A percentile compares a stretch with the other conserved stretches of the same genome.
These are phyloP conservation scores for Boletus semigastroideus DNA, from an alignment of 1,284 basidiomycete species.

Conservation along the genomic window DNA sequence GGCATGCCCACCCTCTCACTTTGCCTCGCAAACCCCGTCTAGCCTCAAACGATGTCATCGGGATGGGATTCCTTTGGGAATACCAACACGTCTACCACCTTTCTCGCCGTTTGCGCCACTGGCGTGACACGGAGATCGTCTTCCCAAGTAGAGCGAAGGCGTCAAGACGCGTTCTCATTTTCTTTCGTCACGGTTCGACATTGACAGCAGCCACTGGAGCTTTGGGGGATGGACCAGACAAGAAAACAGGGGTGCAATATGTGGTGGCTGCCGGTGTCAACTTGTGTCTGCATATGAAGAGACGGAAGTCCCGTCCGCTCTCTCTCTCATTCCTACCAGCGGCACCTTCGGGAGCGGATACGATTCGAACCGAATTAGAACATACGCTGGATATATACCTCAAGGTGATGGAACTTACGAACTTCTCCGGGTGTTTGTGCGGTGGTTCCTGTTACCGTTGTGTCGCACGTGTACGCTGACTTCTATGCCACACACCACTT, in stretches of 20 bases:
- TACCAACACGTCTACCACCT: too few species aligned
- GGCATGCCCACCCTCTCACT: too few species aligned
- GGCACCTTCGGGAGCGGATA: constrained; percentile 26
- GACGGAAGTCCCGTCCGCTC: constrained; percentile 16
- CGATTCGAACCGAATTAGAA: constrained; percentile 18
- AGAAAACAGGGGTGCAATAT: constrained; percentile 21
- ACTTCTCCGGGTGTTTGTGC: constrained; percentile 27
- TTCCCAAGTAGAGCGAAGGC: too few species aligned
- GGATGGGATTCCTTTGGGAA: too few species aligned
- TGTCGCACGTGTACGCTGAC: neutral
- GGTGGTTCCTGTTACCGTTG: neutral
- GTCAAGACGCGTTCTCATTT: too few species aligned
- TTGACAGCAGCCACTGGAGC: too few species aligned
- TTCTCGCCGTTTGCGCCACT: too few species aligned
- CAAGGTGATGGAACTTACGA: constrained; percentile 24
- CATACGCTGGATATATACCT: constrained; percentile 24
- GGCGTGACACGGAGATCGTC: too few species aligned
- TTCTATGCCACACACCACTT: constrained; percentile 19
- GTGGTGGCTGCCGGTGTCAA: constrained; percentile 18
- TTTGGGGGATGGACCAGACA: constrained; percentile 19
- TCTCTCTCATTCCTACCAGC: constrained; percentile 6
- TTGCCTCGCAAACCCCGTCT: too few species aligned
- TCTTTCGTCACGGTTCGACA: too few species aligned
- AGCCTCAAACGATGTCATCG: too few species aligned
- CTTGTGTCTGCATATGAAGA: constrained; percentile 21